Evolutionary conservation across 371 early-diverging fungal genomes (phyloP).

Genomic region (Batkoa obscura): DNA sequence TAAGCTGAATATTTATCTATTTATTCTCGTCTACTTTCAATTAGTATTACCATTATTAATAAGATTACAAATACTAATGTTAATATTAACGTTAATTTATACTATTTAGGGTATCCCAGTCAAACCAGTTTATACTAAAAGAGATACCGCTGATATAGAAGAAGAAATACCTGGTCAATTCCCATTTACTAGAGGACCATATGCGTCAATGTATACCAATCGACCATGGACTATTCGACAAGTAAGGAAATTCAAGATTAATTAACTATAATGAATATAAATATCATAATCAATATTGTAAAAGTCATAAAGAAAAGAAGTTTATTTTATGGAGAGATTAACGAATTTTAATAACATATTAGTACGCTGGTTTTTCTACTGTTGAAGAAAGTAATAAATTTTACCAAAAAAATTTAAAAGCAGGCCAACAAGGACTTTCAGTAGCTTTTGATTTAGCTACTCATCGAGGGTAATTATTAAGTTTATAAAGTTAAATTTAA

Average conservation of each 20-base stretch:
- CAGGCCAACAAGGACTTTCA: constrained; percentile 67
- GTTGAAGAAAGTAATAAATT: constrained; percentile 72
- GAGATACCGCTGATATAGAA: constrained; percentile 29
- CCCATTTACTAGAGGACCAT: constrained; percentile 71
- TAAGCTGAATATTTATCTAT: constrained; percentile 2
- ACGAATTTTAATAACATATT: too few relatives aligned
- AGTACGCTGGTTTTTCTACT: constrained; percentile 78
- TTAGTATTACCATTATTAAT: too few relatives aligned
- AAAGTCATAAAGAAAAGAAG: too few relatives aligned
- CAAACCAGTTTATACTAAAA: constrained; percentile 61
- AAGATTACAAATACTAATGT: too few relatives aligned
- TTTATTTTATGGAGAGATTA: too few relatives aligned
- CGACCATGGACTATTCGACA: constrained; percentile 75
- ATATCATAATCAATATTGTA: too few relatives aligned
- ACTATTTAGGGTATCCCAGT: constrained; percentile 38
- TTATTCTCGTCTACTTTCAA: too few relatives aligned
- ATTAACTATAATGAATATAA: not conserved
- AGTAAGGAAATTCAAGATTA: constrained; percentile 12
- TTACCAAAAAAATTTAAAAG: constrained; percentile 65
- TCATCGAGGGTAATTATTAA: constrained; percentile 41
- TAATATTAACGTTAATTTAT: not conserved
- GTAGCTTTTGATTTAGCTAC: constrained; percentile 78
- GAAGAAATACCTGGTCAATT: constrained; percentile 60
- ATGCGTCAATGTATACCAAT: constrained; percentile 75
- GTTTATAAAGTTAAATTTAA: not conserved